Base-by-base conservation (phyloP, 2,329 filamentous ascomycete genomes). In the Fusarium oxysporum region DNA sequence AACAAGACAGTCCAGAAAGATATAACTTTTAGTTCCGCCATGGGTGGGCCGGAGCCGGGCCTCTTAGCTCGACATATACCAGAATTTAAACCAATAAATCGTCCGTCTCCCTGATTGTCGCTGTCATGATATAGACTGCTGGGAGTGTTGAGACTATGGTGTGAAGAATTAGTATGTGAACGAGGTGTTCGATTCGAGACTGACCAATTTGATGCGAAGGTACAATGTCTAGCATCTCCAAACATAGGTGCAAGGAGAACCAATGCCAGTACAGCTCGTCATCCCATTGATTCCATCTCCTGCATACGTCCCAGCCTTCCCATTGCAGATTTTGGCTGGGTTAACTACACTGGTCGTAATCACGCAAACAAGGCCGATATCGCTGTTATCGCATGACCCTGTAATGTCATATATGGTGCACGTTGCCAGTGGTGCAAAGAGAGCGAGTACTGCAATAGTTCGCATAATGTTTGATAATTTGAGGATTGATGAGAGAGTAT, bases 161-260 rank as follows among this genome's bases (percentile, higher is more conserved):
- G 7, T 25, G 5, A 9, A 8, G 3, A 12, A 8, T 41, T 19
- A 47, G 32, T 30, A n/a, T 17, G 4, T 19, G 3, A 11, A 21
- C 3, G 23, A n/a, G 1, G 3, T 14, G 1, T 21, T 2, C 1
- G 13, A 17, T 8, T 58, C 2, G 5, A 12, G 19, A 28, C 32
- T 37, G 4, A 59, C 56, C 16, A 16, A 1, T 14, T 21, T 2
- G 6, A 57, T 57, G 3, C 0, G 5, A 9, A 28, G 10, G 7
- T 33, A 19, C 5, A 51, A 19, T 12, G 10, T 9, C 25, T 58
- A 51, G n/a, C 56, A 59, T 8, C 56, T 21, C 56, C 56, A 59
- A 40, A 59, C 56, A 40, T 59, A 59, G 21, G 56, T 59, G 8
- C 56, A 59, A 17, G 56, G 16, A 2, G 21, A 19, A 6, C 56